phyloP scores from a whole-genome alignment of 108 stramenopile genomes.

The Cyclostephanos tholiformis region DNA sequence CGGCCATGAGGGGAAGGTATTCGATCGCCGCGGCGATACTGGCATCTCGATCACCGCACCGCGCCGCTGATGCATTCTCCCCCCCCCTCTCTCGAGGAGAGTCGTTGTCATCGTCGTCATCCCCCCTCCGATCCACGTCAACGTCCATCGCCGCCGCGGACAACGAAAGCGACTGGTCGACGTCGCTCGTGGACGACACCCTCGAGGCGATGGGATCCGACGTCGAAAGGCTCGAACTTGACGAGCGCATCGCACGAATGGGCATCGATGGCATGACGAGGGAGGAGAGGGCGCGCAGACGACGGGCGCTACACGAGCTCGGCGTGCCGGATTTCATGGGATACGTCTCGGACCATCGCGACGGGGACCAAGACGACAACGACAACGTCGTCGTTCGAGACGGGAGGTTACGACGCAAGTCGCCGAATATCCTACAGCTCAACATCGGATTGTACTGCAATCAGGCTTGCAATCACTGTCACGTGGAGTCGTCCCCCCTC shows the following conservation, averaged over 20 bases:
- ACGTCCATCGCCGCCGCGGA: background rate
- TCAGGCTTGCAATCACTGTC: conserved; percentile 93
- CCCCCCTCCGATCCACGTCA: conserved; percentile 8
- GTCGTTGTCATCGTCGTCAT: background rate
- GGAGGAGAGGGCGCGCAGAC: conserved; percentile 85
- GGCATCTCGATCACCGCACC: background rate
- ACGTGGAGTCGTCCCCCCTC: conserved; percentile 94
- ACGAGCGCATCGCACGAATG: conserved; percentile 51
- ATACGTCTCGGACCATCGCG: conserved; percentile 59
- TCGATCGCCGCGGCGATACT: conserved; percentile 36
- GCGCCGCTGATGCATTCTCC: conserved; percentile 31
- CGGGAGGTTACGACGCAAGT: conserved; percentile 26
- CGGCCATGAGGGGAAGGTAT: conserved; percentile 3
- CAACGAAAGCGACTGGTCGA: conserved; percentile 23
- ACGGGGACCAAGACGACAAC: conserved; percentile 1
- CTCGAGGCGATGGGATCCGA: conserved; percentile 66
- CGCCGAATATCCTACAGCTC: conserved; percentile 86
- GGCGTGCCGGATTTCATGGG: conserved; percentile 82
- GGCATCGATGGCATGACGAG: conserved; percentile 70
- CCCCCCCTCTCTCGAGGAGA: background rate
- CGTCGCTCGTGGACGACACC: conserved; percentile 71
- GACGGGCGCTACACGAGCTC: conserved; percentile 86
- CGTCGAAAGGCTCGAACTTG: conserved; percentile 70
- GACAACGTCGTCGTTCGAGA: conserved; percentile 15
- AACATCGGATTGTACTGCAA: conserved; percentile 99